A percentile compares a stretch with the other conserved stretches of the same genome.
phyloP scores from a whole-genome alignment of 129 eudicot species.

The Centella asiatica region DNA sequence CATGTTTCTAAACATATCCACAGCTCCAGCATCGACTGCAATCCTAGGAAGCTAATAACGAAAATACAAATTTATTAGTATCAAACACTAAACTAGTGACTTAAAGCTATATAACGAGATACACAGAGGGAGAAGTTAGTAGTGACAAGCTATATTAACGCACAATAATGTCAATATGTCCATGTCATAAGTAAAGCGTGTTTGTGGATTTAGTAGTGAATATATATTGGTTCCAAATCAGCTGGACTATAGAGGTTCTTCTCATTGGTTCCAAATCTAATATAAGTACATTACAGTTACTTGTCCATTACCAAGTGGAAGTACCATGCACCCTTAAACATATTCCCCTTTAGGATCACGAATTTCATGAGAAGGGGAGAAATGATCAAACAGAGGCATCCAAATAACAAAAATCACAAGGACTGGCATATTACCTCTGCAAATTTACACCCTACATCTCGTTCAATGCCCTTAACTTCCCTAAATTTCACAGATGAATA shows the following conservation, averaged over 20 bases:
- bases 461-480: constrained; percentile 51
- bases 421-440: constrained; percentile 36
- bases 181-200: no score
- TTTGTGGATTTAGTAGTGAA: no score
- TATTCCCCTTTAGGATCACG: neutral
- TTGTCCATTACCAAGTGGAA: no score
- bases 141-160: no score
- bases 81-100: neutral
- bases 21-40: constrained; percentile 47
- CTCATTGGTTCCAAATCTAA: no score
- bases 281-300: no score
- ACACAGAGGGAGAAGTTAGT: neutral
- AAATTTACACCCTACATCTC: constrained; percentile 73
- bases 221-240: no score
- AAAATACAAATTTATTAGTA: neutral
- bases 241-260: no score
- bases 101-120: neutral
- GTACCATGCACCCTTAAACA: no score
- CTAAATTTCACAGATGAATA: constrained; percentile 50
- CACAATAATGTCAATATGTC: no score
- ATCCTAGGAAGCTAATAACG: constrained; percentile 59
- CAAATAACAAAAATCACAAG: neutral
- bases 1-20: constrained; percentile 38
- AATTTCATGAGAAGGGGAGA: neutral
- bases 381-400: neutral